phyloP scores from a whole-genome alignment of 75 land plant genomes.

The Adiantum capillusveneris region DNA sequence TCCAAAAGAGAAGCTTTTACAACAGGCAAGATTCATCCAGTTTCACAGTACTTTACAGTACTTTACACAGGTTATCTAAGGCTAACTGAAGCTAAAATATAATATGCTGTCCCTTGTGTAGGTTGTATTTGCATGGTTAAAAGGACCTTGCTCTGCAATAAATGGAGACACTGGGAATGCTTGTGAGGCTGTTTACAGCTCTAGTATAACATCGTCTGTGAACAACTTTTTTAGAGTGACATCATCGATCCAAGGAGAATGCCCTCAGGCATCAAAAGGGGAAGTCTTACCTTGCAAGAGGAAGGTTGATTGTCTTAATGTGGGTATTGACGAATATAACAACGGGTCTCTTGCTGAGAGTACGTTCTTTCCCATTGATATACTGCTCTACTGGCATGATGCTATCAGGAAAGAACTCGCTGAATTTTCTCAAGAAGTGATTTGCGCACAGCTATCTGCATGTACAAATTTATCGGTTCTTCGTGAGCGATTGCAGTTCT shows the following conservation, averaged over 20 bases:
- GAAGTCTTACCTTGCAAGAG: conserved; percentile 1
- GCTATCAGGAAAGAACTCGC: conserved; percentile 48
- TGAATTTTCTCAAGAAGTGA: conserved; percentile 42
- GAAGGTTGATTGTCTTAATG: neutral
- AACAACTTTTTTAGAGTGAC: neutral
- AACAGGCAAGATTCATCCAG: conserved; percentile 34
- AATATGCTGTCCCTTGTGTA: conserved; percentile 12
- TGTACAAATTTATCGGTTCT: conserved; percentile 29
- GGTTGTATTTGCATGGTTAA: conserved; percentile 63
- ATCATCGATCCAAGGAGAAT: neutral
- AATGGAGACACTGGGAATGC: conserved; percentile 4
- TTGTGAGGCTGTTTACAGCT: too few species aligned
- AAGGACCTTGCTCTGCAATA: conserved; percentile 9
- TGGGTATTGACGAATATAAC: neutral
- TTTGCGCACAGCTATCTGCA: conserved; percentile 17
- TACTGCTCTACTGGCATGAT: conserved; percentile 52
- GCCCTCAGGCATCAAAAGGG: neutral
- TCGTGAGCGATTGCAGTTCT: conserved; percentile 34
- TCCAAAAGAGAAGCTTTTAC: conserved; percentile 52
- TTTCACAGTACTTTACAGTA: too few species aligned
- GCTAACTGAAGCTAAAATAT: too few species aligned
- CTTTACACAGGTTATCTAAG: too few species aligned
- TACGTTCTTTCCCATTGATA: conserved; percentile 26
- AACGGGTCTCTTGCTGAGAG: neutral
- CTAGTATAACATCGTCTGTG: too few species aligned